A percentile compares a stretch with the other conserved stretches of the same genome.
Evolutionary conservation across 176 grass and related monocot genomes (phyloP).

Genomic region (Juncus inflexus): DNA sequence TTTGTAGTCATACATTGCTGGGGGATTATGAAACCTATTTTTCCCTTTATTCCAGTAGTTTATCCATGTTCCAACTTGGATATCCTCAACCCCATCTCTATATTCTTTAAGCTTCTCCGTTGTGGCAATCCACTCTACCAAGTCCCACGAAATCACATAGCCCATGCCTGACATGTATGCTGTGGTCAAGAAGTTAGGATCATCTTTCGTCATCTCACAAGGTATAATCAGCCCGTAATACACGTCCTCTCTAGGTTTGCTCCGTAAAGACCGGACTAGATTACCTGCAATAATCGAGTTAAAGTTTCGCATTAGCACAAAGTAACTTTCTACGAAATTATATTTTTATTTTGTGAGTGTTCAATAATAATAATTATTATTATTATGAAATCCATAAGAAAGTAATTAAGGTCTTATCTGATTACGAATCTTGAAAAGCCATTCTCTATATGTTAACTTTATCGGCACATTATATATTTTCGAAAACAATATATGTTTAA

Average conservation of each 20-base stretch:
- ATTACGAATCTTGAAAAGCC: no score
- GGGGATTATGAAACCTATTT: slow-evolving; percentile 38
- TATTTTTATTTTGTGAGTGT: no score
- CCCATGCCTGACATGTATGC: slow-evolving; percentile 73
- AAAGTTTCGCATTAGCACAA: no score
- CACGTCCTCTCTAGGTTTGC: background rate
- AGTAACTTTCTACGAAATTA: no score
- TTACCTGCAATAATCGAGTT: background rate
- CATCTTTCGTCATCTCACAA: slow-evolving; percentile 30
- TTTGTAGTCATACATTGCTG: slow-evolving; percentile 58
- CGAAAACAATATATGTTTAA: no score
- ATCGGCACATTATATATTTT: no score
- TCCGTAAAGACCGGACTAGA: slow-evolving; percentile 27
- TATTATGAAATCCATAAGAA: no score
- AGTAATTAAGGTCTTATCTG: no score
- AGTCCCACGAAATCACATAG: slow-evolving; percentile 66
- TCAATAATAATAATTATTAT: no score
- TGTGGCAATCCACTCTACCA: slow-evolving; percentile 46
- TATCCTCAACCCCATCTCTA: slow-evolving; percentile 46
- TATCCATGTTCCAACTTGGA: slow-evolving; percentile 54
- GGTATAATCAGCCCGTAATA: slow-evolving; percentile 55
- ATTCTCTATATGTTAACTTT: no score
- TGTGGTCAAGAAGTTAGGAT: slow-evolving; percentile 56
- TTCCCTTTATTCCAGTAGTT: slow-evolving; percentile 49
- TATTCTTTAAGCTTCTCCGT: slow-evolving; percentile 31